Evolutionary conservation across 768 basidiomycete species (phyloP), one percentile per base, ranked within the genome.

Genomic region (Kwoniella bestiolae): DNA sequence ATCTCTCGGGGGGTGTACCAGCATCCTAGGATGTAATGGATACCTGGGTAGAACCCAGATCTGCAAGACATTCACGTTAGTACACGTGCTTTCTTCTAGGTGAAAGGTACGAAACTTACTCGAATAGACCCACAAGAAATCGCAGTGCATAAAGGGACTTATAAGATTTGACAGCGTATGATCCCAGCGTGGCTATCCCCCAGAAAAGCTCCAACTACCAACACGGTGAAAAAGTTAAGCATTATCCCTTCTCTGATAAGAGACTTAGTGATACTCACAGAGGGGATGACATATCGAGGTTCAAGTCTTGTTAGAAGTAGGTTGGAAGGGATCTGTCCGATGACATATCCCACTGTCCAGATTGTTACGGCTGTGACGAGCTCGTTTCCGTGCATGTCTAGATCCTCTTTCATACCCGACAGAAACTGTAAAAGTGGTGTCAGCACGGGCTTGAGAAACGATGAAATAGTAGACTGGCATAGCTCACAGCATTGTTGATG

Each of bases 41-140:
- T 68, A 14, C 74, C 74, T 11, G 78, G 78, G 45, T 79, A 77
- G 59, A 77, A 77, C 3, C 65, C 74, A 6, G 73, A 68, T 32
- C 52, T 58, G 26, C 3, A 25, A 29, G 5, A 34, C 16, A 11
- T n/a, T n/a, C n/a, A n/a, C n/a, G n/a, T n/a, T n/a, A n/a, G n/a
- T n/a, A n/a, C n/a, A n/a, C n/a, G n/a, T n/a, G n/a, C n/a, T n/a
- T n/a, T n/a, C n/a, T n/a, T n/a, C n/a, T n/a, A n/a, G 0, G 12
- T 9, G 44, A 26, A 32, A 28, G 21, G 14, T 3, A 23, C 28
- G n/a, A 1, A 3, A 47, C 73, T 28, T 51, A 71, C 63, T 79
- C 78, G 31, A 75, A 72, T 5, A 78, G 65, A 3, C 78, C 78
- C 18, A 79, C 73, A 18, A 79, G 59, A 67, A 79, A 79, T 0